A percentile compares a stretch with the other conserved stretches of the same genome.
These are phyloP conservation scores for Ascoidea tarda DNA, from an alignment of 805 yeast species.

Conservation along the genomic window DNA sequence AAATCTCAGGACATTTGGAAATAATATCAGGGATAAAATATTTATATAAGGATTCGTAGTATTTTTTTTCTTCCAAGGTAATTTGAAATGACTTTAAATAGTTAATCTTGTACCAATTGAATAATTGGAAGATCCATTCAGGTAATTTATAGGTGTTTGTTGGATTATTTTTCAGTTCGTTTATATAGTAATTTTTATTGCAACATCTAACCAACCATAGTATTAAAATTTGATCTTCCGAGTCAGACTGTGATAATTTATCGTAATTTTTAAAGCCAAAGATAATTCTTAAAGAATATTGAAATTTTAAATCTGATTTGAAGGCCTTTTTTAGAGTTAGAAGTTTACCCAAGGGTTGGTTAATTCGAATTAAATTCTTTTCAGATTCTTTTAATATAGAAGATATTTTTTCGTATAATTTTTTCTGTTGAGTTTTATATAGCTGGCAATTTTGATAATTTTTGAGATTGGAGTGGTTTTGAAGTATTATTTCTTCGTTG, in stretches of 20 bases:
- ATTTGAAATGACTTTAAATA: background rate
- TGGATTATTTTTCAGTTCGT: no score
- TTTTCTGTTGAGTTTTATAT: constrained; percentile 36
- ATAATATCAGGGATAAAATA: background rate
- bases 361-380: constrained; percentile 23
- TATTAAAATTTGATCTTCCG: constrained; percentile 43
- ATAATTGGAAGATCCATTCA: background rate
- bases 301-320: constrained; percentile 38
- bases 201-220: constrained; percentile 50
- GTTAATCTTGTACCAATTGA: background rate
- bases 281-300: constrained; percentile 36
- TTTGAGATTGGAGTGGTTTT: background rate
- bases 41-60: no score
- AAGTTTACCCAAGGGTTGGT: constrained; percentile 24
- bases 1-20: background rate
- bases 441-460: constrained; percentile 22
- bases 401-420: constrained; percentile 27
- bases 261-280: constrained; percentile 45
- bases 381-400: constrained; percentile 33
- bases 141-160: background rate
- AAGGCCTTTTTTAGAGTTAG: constrained; percentile 43
- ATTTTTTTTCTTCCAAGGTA: background rate
- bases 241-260: constrained; percentile 30
- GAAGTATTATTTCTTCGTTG: constrained; percentile 6
- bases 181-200: constrained; percentile 18